Conservation (phyloP, 306 rosid species). For the Fragaria iinumae region DNA sequence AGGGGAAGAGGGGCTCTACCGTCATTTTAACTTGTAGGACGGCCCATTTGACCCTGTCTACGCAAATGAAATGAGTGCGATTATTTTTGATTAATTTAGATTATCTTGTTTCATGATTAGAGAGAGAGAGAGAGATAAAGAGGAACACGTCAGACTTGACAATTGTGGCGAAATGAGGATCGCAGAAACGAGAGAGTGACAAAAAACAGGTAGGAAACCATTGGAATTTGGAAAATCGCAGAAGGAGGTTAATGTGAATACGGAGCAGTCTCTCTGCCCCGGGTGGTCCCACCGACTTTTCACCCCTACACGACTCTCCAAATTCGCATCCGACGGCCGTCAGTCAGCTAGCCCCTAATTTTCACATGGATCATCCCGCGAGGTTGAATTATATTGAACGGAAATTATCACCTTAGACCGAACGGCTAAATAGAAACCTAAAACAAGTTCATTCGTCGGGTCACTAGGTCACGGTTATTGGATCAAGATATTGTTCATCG, state of each 20-base stretch:
- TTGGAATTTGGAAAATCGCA: not conserved
- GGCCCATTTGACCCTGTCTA: slow-evolving; percentile 19
- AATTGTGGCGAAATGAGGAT: not conserved
- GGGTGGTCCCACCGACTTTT: slow-evolving; percentile 23
- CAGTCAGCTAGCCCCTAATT: not conserved
- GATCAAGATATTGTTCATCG: no score
- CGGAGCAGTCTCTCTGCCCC: not conserved
- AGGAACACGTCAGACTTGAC: not conserved
- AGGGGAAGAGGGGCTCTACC: not conserved
- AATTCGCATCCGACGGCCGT: slow-evolving; percentile 13
- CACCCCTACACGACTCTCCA: not conserved
- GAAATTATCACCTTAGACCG: no score
- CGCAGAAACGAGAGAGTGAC: not conserved
- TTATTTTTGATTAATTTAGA: not conserved
- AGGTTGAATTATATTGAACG: no score
- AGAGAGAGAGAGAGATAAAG: not conserved
- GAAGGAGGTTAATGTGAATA: not conserved
- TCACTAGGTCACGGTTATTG: no score
- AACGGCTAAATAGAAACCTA: no score
- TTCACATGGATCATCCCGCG: slow-evolving; percentile 7
- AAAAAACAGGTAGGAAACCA: not conserved
- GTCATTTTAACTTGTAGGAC: not conserved
- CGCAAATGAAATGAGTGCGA: not conserved
- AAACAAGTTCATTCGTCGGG: no score
- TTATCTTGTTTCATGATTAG: slow-evolving; percentile 14